Evolutionary conservation across 108 stramenopile genomes (phyloP).

Genomic region (Phaeodactylum tricornutum): DNA sequence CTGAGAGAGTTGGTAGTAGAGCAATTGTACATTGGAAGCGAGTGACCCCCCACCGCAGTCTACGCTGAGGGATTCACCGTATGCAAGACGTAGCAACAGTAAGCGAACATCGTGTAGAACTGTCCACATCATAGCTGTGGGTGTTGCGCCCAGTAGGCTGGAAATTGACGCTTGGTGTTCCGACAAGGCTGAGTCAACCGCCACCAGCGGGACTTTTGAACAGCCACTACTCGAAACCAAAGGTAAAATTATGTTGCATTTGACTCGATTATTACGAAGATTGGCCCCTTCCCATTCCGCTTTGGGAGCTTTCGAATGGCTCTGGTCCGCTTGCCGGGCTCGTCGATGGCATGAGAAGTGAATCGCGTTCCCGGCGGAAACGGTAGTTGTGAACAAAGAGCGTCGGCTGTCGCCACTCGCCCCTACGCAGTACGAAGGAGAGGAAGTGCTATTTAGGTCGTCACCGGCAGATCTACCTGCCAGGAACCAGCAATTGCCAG

Average conservation of each 20-base stretch:
- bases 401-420: conserved; percentile 13
- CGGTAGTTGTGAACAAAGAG: conserved; percentile 49
- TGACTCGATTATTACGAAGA: conserved; percentile 65
- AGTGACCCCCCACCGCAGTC: conserved; percentile 83
- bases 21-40: conserved; percentile 53
- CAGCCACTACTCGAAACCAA: conserved; percentile 59
- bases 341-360: conserved; percentile 63
- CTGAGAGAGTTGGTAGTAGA: conserved; percentile 58
- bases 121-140: conserved; percentile 71
- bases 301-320: conserved; percentile 73
- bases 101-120: conserved; percentile 68
- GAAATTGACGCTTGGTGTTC: conserved; percentile 52
- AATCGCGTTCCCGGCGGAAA: conserved; percentile 75
- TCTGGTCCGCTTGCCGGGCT: conserved; percentile 63
- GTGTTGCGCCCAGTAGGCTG: conserved; percentile 53
- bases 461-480: conserved; percentile 33
- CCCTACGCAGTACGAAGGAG: conserved; percentile 14
- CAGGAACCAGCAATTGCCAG: conserved; percentile 30
- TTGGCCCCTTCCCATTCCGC: conserved; percentile 84
- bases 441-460: conserved; percentile 28
- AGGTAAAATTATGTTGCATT: conserved; percentile 78
- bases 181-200: conserved; percentile 55
- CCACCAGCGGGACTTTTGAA: conserved; percentile 61
- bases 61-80: conserved; percentile 64
- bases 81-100: conserved; percentile 58